Evolutionary conservation across 495 filamentous ascomycete species (phyloP).

Genomic region (Annulohypoxylon stygium): DNA sequence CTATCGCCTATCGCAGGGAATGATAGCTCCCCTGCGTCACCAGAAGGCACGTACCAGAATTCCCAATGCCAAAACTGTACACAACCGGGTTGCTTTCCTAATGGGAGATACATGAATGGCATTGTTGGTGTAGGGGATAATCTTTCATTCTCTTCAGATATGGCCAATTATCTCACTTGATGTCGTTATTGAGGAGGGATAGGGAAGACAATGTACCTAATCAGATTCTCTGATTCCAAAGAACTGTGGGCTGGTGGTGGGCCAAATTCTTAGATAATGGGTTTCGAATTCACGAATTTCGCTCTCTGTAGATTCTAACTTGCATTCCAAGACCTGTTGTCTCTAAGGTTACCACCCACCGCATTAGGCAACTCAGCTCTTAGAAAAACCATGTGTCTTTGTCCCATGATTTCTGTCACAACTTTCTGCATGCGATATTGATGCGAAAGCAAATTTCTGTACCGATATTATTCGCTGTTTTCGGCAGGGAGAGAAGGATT

Average conservation of each 20-base stretch:
- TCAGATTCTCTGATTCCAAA: constrained; percentile 7
- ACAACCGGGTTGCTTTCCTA: not conserved
- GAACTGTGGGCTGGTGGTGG: not conserved
- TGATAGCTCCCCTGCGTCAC: not conserved
- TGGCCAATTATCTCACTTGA: not conserved
- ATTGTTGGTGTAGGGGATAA: not conserved
- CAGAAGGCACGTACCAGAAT: not conserved
- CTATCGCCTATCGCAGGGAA: not conserved
- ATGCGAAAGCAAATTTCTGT: constrained; percentile 35
- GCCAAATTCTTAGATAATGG: not conserved
- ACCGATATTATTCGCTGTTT: constrained; percentile 34
- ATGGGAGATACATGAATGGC: not conserved
- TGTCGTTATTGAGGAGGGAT: not conserved
- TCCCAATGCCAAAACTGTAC: not conserved
- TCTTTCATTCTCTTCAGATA: not conserved
- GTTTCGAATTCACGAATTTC: constrained; percentile 1
- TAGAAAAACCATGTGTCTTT: constrained; percentile 27
- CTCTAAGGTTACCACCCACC: constrained; percentile 7
- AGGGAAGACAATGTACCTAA: constrained; percentile 15
- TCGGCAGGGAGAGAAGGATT: constrained; percentile 16
- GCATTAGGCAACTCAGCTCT: constrained; percentile 30
- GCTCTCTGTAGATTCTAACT: not conserved
- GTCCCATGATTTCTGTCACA: constrained; percentile 21
- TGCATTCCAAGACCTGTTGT: constrained; percentile 37
- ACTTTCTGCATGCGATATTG: constrained; percentile 32